These are phyloP conservation scores for Trichothecium sympodiale DNA, from an alignment of 2,329 filamentous ascomycete species.

Conservation along the genomic window DNA sequence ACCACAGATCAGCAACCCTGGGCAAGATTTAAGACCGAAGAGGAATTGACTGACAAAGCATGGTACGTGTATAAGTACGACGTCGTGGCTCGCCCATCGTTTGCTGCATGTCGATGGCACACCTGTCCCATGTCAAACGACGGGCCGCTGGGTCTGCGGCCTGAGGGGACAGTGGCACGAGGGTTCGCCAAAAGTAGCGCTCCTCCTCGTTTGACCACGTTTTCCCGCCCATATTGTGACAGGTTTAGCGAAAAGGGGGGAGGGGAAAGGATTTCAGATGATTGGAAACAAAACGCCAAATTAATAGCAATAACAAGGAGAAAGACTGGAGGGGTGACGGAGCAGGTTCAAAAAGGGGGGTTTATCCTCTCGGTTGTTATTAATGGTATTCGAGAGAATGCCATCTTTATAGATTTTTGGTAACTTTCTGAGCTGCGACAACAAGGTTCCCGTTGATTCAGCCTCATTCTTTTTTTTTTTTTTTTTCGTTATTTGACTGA, in stretches of 20 bases:
- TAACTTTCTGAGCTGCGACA: no score
- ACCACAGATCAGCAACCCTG: conserved; percentile 1
- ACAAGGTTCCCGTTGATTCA: no score
- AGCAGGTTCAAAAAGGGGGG: no score
- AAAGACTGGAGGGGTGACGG: no score
- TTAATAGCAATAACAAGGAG: no score
- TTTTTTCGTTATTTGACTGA: no score
- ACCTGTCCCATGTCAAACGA: conserved; percentile 22
- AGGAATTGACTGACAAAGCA: conserved; percentile 25
- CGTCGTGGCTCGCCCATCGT: conserved; percentile 21
- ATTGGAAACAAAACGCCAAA: background rate
- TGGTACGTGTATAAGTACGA: conserved; percentile 26
- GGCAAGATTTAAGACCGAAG: background rate
- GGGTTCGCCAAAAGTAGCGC: conserved; percentile 32
- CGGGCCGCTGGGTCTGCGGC: conserved; percentile 11
- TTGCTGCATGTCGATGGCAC: conserved; percentile 25
- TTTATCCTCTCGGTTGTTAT: no score
- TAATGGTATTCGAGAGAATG: no score
- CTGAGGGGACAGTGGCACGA: conserved; percentile 25
- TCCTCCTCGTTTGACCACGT: conserved; percentile 39
- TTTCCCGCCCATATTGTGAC: conserved; percentile 34
- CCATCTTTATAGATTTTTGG: no score
- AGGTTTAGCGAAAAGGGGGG: background rate
- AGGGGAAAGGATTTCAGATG: background rate
- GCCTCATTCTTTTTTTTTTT: no score